A percentile compares a stretch with the other conserved stretches of the same genome.
Evolutionary conservation across 108 stramenopile genomes (phyloP).

Genomic region (Chaetoceros muelleri): DNA sequence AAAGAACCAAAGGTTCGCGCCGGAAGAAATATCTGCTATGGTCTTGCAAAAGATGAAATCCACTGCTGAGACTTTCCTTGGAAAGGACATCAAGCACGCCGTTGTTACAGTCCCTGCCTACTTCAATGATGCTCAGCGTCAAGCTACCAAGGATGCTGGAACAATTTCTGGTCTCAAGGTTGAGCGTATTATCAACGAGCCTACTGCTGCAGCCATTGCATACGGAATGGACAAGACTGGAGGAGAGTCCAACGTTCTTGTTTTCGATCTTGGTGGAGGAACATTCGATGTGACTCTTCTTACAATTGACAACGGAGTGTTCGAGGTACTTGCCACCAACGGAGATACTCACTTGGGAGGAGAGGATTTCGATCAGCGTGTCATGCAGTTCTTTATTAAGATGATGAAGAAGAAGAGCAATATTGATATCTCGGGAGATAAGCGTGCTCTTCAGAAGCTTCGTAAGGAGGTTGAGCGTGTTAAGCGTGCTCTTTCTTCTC

Average conservation of each 20-base stretch:
- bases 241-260: constrained; percentile 85
- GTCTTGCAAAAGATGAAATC: constrained; percentile 84
- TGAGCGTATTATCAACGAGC: constrained; percentile 97
- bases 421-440: constrained; percentile 56
- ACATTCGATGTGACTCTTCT: constrained; percentile 97
- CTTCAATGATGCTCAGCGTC: constrained; percentile 97
- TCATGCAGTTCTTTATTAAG: constrained; percentile 85
- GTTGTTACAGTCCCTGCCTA: constrained; percentile 97
- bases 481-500: constrained; percentile 80
- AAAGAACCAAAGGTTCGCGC: constrained; percentile 45
- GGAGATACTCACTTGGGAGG: constrained; percentile 92
- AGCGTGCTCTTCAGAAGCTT: constrained; percentile 72
- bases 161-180: constrained; percentile 91
- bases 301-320: constrained; percentile 88
- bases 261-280: constrained; percentile 96
- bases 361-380: constrained; percentile 83
- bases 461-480: constrained; percentile 85
- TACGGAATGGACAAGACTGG: constrained; percentile 87
- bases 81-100: constrained; percentile 81
- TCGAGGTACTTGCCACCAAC: constrained; percentile 82
- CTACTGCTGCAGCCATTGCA: constrained; percentile 96
- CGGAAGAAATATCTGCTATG: constrained; percentile 90
- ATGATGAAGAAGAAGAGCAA: constrained; percentile 42
- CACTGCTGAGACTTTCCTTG: constrained; percentile 80
- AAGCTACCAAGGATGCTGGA: constrained; percentile 95